Evolutionary conservation across 306 rosid genomes (phyloP), one percentile per base, ranked within the genome.

Genomic region (Cicer bijugum): DNA sequence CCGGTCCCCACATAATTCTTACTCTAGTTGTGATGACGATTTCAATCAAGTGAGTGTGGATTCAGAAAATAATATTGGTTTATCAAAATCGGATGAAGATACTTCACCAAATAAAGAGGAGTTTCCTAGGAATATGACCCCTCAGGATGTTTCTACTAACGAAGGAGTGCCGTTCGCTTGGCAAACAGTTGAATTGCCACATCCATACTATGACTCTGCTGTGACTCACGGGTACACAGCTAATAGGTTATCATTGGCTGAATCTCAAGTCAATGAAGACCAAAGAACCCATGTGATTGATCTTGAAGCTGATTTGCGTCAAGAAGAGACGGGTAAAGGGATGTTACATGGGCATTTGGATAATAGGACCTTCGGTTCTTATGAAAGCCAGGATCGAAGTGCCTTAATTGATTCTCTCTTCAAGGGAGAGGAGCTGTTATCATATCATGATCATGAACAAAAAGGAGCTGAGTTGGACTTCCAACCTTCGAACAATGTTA

Each of bases 361-460:
- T 42, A 82, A 84, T 50, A 80, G 75, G 67, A 72, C 90, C 68
- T 89, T 91, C 77, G 79, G 75, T 82, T 72, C 90, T 77, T 89
- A 84, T 72, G 82, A 82, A 67, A 86, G 82, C 84, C 98, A 87
- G 78, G 89, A 82, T 76, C 86, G 84, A 74, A 83, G 82, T 86
- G 95, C 85, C 72, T 73, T 91, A 60, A 89, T 91, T 65, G 91
- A 84, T 19, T 86, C 99, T 50, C 82, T 89, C 78, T 87, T 86
- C 69, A 89, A 87, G 84, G 91, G 86, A 65, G 90, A 77, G 56
- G 93, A 78, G 56, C 37, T 83, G 75, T 58, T 87, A 83, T 28
- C 96, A 55, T 91, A 88, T 66, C 88, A 74, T 66, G 87, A 74
- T 71, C 90, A 80, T 6, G 88, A 84, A 78, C 96, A 86, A 78